Percentiles rank a stretch among this genome's conserved stretches.
Conservation (phyloP, 169 alveolate genomes). For the Plasmodium coatneyi region DNA sequence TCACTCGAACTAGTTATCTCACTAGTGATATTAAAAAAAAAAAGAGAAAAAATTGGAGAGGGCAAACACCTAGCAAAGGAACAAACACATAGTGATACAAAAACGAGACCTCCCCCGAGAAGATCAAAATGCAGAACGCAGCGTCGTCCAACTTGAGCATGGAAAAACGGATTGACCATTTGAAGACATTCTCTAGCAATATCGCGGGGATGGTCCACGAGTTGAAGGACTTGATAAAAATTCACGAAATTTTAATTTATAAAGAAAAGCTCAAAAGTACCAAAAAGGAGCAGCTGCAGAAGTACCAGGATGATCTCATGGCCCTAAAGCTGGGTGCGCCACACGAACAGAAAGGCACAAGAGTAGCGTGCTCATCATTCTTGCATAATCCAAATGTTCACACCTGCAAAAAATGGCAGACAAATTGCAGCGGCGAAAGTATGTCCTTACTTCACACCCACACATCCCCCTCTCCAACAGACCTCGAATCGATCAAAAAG, state of each 20-base stretch:
- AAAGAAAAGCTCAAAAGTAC: constrained; percentile 38
- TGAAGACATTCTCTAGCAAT: constrained; percentile 34
- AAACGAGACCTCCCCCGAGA: not conserved
- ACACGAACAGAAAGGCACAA: not conserved
- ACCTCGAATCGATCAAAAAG: constrained; percentile 43
- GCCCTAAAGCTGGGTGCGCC: constrained; percentile 23
- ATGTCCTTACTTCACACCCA: not conserved
- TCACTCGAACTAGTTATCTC: not conserved
- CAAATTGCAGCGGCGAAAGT: not conserved
- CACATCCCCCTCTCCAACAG: not conserved
- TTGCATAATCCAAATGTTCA: not conserved
- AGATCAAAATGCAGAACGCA: constrained; percentile 19
- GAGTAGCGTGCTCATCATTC: not conserved
- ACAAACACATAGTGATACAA: not conserved
- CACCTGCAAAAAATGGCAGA: not conserved
- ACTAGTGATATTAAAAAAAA: not conserved
- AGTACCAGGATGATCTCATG: constrained; percentile 42
- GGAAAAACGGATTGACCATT: constrained; percentile 62
- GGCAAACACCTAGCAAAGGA: not conserved
- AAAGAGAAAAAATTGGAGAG: not conserved
- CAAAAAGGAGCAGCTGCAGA: constrained; percentile 33
- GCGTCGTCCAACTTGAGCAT: constrained; percentile 23
- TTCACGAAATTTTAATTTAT: constrained; percentile 71
- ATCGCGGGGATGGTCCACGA: constrained; percentile 25
- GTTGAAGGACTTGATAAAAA: constrained; percentile 66